Percentiles rank a stretch among this genome's conserved stretches.
Conservation (phyloP, 2,329 filamentous ascomycete species). For the Monilinia fructicola region DNA sequence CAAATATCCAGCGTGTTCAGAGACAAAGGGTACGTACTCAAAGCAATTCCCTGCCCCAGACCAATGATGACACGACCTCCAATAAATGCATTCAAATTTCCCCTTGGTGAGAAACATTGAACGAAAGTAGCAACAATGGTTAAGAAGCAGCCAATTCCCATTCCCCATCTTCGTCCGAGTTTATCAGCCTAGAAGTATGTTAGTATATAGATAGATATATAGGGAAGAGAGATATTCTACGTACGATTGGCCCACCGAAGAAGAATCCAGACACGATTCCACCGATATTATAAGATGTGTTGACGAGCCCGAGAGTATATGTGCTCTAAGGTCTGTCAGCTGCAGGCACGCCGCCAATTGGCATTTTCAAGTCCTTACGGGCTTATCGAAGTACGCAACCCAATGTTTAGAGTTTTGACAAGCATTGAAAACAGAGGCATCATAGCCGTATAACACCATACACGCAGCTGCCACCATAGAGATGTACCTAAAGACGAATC, state of each 20-base stretch:
- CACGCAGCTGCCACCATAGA: constrained; percentile 67
- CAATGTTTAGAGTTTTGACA: constrained; percentile 67
- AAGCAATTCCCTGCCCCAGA: constrained; percentile 65
- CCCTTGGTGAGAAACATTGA: constrained; percentile 62
- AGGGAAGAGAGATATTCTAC: neutral
- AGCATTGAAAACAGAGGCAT: constrained; percentile 72
- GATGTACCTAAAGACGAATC: constrained; percentile 54
- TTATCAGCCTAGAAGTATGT: constrained; percentile 48
- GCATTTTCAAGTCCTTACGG: constrained; percentile 21
- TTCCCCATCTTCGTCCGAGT: constrained; percentile 62
- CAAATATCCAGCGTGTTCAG: neutral
- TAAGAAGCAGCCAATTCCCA: constrained; percentile 62
- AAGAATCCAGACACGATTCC: constrained; percentile 69
- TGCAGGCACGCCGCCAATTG: too few species aligned
- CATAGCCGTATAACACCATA: constrained; percentile 77
- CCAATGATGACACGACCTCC: constrained; percentile 68
- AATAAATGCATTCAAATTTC: constrained; percentile 65
- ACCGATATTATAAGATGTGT: constrained; percentile 69
- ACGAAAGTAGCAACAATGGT: constrained; percentile 69
- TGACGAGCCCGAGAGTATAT: constrained; percentile 56
- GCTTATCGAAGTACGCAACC: constrained; percentile 59
- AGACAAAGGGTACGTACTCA: constrained; percentile 48
- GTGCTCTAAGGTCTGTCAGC: constrained; percentile 25
- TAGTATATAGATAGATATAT: neutral
- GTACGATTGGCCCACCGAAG: constrained; percentile 56